Evolutionary conservation across 768 basidiomycete genomes (phyloP), one percentile per base, ranked within the genome.

Genomic region (Cystobasidium onofrii): DNA sequence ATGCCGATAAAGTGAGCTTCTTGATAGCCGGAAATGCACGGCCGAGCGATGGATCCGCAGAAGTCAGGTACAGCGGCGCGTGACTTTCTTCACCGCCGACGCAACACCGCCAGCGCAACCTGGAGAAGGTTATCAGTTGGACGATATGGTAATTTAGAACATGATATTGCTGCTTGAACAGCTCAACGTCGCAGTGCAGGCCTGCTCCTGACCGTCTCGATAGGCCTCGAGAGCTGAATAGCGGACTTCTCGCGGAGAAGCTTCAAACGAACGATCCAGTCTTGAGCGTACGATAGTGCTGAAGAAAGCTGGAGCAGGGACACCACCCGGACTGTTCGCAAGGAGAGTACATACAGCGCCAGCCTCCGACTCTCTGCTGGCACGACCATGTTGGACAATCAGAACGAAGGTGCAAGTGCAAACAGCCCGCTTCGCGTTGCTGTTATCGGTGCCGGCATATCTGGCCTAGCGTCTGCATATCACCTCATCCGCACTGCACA

Each of bases 381-480:
- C n/a, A n/a, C n/a, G n/a, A n/a, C n/a, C n/a, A n/a, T n/a, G n/a
- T n/a, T n/a, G n/a, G n/a, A n/a, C n/a, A n/a, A n/a, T n/a, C n/a
- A 50, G 20, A 20, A 50, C 46, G 10, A 50, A 50, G 46, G 20
- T 50, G 46, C 46, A 50, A 3, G 9, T 50, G 46, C 46, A 50
- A 3, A 3, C 20, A 15, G 46, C 46, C 46, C 9, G 46, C 46
- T 50, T 50, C 46, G 57, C 12, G 27, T 73, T 63, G 71, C 39
- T 9, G 39, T 73, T 25, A 46, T 73, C 34, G 71, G 71, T n/a
- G 71, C 60, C 1, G 71, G 71, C 60, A 46, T 73, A 1, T 31
- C 44, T 46, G 71, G 71, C 33, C 34, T 73, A 10, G 31, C 61
- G 1, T 62, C n/a, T 29, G n/a, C 71, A 7, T 33, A 62, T 52